Percentiles rank a stretch among this genome's conserved stretches.
Conservation (phyloP, 345 rosid genomes). For the Murraya paniculata region DNA sequence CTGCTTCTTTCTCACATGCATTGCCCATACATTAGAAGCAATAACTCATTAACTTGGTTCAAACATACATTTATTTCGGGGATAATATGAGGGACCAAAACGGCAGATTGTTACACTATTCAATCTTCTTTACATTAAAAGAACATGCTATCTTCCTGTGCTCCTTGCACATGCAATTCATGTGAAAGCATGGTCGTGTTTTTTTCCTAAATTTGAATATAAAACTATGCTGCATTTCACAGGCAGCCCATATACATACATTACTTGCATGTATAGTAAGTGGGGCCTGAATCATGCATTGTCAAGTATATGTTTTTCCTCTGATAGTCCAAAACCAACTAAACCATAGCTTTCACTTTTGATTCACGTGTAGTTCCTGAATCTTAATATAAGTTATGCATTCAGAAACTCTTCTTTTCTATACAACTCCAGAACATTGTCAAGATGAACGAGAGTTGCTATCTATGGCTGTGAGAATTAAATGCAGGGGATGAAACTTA, state of each 20-base stretch:
- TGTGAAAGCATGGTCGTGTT: constrained; percentile 15
- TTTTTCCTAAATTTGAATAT: neutral
- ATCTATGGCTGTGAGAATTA: constrained; percentile 15
- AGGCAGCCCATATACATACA: constrained; percentile 15
- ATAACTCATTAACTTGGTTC: neutral
- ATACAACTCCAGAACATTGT: constrained; percentile 7
- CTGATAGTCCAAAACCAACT: constrained; percentile 1
- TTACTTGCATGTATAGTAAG: constrained; percentile 2
- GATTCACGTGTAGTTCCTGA: constrained; percentile 9
- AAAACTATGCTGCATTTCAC: neutral
- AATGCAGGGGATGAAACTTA: constrained; percentile 6
- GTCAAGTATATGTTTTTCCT: neutral
- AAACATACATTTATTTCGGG: constrained; percentile 13
- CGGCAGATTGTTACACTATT: neutral
- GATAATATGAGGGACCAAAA: constrained; percentile 22
- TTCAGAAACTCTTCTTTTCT: constrained; percentile 1
- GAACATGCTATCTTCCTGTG: neutral
- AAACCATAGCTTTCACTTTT: constrained; percentile 2
- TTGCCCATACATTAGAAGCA: constrained; percentile 25
- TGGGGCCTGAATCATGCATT: constrained; percentile 13
- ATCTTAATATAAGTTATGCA: neutral
- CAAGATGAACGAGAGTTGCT: neutral
- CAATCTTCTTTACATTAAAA: constrained; percentile 1
- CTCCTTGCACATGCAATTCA: constrained; percentile 20
- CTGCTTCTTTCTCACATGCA: constrained; percentile 29